Base-by-base conservation (phyloP, 495 filamentous ascomycete genomes). In the Astrothelium subdiscretum region DNA sequence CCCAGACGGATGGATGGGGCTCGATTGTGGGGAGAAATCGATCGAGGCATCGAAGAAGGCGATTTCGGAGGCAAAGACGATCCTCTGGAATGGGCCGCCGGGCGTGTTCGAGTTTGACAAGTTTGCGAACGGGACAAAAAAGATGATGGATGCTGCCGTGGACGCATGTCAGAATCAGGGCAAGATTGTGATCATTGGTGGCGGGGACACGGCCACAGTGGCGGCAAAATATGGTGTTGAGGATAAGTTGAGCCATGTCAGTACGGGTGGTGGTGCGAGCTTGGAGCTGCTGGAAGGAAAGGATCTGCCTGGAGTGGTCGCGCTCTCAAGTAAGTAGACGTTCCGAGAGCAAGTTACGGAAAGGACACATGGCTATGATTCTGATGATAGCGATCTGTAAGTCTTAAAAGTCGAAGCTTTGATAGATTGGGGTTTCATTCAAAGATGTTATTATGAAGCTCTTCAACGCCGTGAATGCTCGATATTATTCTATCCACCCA, bases 231-330 rank as follows among this genome's bases (percentile, higher is more conserved):
- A 96, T 71, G 86, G 87, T 32, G 91, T 86, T 43, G 94, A 99
- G 83, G 85, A 89, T 75, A 95, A 97, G 83, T 81, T 97, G 73
- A 95, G 90, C 78, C 94, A 99, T 78, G 95, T 99, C 62, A 95
- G 90, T 40, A 99, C 94, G 32, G 94, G 94, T 66, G 94, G 94
- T 70, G 94, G 94, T 75, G 94, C 94, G 65, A 94, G 88, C 63
- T 81, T 99, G 62, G 95, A 97, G 80, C 80, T 99, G 65, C 81
- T 99, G 61, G 94, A 99, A 81, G 94, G 95, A 74, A 97, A 97
- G 82, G 94, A 89, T 52, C 78, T 99, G 66, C 95, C 95, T 51
- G 94, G 95, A 80, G 92, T 99, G 62, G 78, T 83, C 68, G 92
- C 92, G 71, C 85, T 99, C 79, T 96, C 90, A 77, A 91, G 88